phyloP scores from a whole-genome alignment of 2,329 filamentous ascomycete species.

The Aspergillus sp. region DNA sequence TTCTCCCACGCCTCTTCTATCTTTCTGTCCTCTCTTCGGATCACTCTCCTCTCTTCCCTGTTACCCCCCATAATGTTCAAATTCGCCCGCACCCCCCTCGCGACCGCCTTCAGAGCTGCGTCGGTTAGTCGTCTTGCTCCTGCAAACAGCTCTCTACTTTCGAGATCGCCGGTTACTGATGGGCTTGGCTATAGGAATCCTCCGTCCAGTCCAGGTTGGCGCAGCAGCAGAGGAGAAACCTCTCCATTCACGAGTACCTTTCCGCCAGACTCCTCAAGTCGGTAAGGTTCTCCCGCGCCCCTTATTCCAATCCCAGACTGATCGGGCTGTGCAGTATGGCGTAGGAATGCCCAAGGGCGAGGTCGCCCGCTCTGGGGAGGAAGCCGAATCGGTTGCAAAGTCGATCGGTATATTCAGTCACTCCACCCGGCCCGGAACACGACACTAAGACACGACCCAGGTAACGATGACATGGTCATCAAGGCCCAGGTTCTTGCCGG shows the following conservation, averaged over 20 bases:
- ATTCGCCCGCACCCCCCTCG: constrained; percentile 70
- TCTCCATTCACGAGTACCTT: constrained; percentile 97
- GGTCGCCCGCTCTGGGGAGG: constrained; percentile 71
- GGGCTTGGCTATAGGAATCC: constrained; percentile 43
- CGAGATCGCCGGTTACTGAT: no score
- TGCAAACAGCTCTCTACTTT: constrained; percentile 2
- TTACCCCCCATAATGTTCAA: constrained; percentile 62
- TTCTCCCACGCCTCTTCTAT: constrained; percentile 7
- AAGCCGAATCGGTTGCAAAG: constrained; percentile 88
- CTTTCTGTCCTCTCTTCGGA: constrained; percentile 6
- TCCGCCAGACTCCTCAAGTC: constrained; percentile 79
- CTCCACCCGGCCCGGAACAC: constrained; percentile 2
- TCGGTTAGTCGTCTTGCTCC: constrained; percentile 49
- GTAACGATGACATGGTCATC: constrained; percentile 92
- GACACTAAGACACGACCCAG: constrained; percentile 30
- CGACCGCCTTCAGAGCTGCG: constrained; percentile 67
- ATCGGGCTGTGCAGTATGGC: constrained; percentile 62
- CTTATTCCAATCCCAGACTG: constrained; percentile 11
- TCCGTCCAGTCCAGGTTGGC: constrained; percentile 45
- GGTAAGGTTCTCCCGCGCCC: constrained; percentile 28
- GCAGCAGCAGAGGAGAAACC: constrained; percentile 75
- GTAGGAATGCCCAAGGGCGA: constrained; percentile 84
- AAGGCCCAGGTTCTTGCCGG: constrained; percentile 98
- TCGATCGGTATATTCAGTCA: constrained; percentile 56
- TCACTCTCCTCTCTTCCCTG: constrained; percentile 12